Evolutionary conservation across 2,329 filamentous ascomycete species (phyloP).

Genomic region (Coniochaeta sp.): DNA sequence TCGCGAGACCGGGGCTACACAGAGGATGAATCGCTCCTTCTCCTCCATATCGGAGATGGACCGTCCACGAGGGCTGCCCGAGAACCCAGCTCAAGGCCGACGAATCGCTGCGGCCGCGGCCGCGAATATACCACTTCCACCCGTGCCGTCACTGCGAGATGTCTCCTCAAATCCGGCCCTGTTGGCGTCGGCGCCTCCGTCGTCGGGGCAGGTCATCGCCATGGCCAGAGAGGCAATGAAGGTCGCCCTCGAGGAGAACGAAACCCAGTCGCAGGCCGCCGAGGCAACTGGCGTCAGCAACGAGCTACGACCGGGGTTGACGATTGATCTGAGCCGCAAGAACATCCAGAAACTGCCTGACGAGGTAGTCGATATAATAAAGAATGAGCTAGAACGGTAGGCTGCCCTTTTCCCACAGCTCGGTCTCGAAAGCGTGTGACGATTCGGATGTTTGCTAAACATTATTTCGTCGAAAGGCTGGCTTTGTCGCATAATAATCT

Average conservation of each 20-base stretch:
- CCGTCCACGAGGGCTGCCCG: constrained; percentile 23
- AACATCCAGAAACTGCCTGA: constrained; percentile 64
- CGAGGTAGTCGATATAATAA: constrained; percentile 68
- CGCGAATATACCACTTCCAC: constrained; percentile 14
- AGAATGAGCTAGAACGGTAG: constrained; percentile 65
- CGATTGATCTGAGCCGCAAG: constrained; percentile 70
- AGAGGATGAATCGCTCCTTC: background rate
- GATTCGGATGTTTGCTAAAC: constrained; percentile 9
- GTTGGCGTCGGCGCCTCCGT: constrained; percentile 43
- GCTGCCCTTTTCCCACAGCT: background rate
- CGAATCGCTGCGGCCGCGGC: constrained; percentile 19
- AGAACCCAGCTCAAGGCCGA: constrained; percentile 26
- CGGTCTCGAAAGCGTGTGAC: background rate
- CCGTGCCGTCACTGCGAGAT: constrained; percentile 33
- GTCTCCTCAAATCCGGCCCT: constrained; percentile 38
- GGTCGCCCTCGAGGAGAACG: constrained; percentile 57
- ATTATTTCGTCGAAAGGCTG: constrained; percentile 38
- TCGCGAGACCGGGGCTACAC: background rate
- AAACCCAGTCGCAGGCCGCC: constrained; percentile 54
- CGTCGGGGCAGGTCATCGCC: constrained; percentile 55
- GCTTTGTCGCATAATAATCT: constrained; percentile 77
- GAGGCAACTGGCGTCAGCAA: constrained; percentile 52
- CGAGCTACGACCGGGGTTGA: constrained; percentile 62
- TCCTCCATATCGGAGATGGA: constrained; percentile 14
- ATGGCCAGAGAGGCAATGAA: constrained; percentile 61